Base-by-base conservation (phyloP, 768 basidiomycete genomes). In the Scleroderma citrinum region DNA sequence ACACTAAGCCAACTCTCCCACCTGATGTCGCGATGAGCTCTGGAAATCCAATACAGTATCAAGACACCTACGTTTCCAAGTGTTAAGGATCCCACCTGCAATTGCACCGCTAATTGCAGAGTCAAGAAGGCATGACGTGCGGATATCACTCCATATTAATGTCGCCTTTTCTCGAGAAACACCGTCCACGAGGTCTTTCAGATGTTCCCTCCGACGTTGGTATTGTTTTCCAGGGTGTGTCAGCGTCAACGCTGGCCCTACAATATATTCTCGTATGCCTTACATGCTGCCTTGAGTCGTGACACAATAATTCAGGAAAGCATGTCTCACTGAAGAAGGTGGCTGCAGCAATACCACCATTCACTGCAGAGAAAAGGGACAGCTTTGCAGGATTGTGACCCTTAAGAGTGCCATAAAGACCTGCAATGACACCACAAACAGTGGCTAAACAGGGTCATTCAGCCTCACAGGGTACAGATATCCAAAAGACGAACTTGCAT, bases 251-350 rank as follows among this genome's bases (percentile, higher is more conserved):
- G 77, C 49, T 1, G 92, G 92, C 39, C 78, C 78, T 44, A 91
- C 68, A n/a, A 78, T 59, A 59, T 82, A 88, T 73, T 92, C 92
- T 51, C 89, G 79, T 46, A 86, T 62, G 50, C 80, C 92, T 92
- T 54, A 14, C 45, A 40, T 26, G 44, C 34, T 30, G 16, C 23
- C 31, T 53, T 41, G 45, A 44, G 55, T 14, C 0, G 42, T 21
- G 30, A 5, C 16, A 12, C 29, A 8, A 39, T 16, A 12, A 14
- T 7, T 21, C 41, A 20, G 37, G 3, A 26, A 51, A 26, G 21
- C 14, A 26, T 13, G 14, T 70, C 84, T 47, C 51, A 92, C 92
- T 76, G 66, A 93, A 92, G 69, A 93, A 93, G 0, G 82, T 77
- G 8, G 80, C 73, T 6, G 86, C 82, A 10, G 80, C 83, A 16